Evolutionary conservation across 495 filamentous ascomycete species (phyloP).

Genomic region (Aspergillus bertholletiae): DNA sequence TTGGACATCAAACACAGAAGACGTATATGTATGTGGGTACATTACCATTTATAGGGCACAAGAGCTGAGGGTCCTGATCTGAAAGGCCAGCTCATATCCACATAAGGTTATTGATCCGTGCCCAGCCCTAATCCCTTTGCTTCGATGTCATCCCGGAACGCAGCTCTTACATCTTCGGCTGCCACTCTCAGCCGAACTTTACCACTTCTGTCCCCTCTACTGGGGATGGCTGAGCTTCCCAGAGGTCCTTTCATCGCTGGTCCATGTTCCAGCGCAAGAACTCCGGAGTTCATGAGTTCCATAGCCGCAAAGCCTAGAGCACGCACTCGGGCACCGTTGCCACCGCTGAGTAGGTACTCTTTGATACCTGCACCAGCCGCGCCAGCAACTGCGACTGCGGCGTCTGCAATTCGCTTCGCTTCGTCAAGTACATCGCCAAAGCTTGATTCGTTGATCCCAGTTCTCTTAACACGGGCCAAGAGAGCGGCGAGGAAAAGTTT

Average conservation of each 20-base stretch:
- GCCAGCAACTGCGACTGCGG: conserved; percentile 44
- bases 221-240: conserved; percentile 35
- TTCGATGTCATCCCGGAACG: conserved; percentile 84
- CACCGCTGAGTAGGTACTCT: conserved; percentile 41
- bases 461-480: conserved; percentile 71
- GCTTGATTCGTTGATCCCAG: conserved; percentile 80
- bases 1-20: neutral
- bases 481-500: conserved; percentile 85
- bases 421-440: conserved; percentile 92
- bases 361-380: conserved; percentile 37
- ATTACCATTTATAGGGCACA: conserved; percentile 10
- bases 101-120: conserved; percentile 29
- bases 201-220: conserved; percentile 76
- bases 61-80: neutral
- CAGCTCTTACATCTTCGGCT: conserved; percentile 84
- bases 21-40: neutral
- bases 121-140: conserved; percentile 66
- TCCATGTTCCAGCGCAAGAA: conserved; percentile 74
- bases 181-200: conserved; percentile 82
- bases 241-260: conserved; percentile 27
- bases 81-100: neutral
- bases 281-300: conserved; percentile 80
- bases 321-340: conserved; percentile 51
- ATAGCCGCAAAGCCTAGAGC: conserved; percentile 70
- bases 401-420: conserved; percentile 68